Conservation (phyloP, 139 green algal genomes). For the Micromonas pusilla region DNA sequence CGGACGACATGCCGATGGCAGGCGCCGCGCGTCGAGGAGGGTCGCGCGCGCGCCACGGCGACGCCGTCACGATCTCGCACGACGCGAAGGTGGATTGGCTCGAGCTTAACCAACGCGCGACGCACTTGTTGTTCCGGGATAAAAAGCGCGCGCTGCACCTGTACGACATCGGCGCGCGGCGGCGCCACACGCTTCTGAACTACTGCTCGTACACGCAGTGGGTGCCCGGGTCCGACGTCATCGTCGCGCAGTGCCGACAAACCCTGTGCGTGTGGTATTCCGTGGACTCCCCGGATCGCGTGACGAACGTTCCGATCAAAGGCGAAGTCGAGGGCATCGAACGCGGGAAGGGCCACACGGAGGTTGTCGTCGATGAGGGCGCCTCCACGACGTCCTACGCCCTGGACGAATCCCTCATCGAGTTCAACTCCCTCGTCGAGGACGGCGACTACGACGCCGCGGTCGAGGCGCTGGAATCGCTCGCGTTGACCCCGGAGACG, state of each 20-base stretch:
- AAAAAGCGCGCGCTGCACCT: slow-evolving; percentile 69
- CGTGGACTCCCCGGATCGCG: slow-evolving; percentile 55
- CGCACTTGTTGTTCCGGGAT: slow-evolving; percentile 78
- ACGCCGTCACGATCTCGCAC: slow-evolving; percentile 59
- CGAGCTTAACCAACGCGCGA: slow-evolving; percentile 68
- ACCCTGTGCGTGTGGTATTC: slow-evolving; percentile 80
- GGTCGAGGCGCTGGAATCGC: slow-evolving; percentile 58
- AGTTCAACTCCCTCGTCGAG: slow-evolving; percentile 54
- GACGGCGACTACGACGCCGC: slow-evolving; percentile 46
- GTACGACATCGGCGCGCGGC: slow-evolving; percentile 54
- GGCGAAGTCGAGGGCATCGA: slow-evolving; percentile 44
- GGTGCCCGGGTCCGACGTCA: slow-evolving; percentile 66
- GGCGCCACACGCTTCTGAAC: slow-evolving; percentile 62
- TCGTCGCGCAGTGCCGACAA: slow-evolving; percentile 65
- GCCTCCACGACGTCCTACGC: slow-evolving; percentile 56
- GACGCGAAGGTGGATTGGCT: slow-evolving; percentile 64
- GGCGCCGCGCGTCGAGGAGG: background rate
- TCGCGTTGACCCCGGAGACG: slow-evolving; percentile 65
- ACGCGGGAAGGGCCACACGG: slow-evolving; percentile 49
- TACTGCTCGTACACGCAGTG: slow-evolving; percentile 70
- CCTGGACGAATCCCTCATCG: slow-evolving; percentile 58
- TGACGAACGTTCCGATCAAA: slow-evolving; percentile 63
- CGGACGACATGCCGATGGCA: background rate
- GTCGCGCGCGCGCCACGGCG: background rate
- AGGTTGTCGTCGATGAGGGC: slow-evolving; percentile 69